These are phyloP conservation scores for Pythium aphanidermatum DNA, from an alignment of 352 stramenopile species.

Conservation along the genomic window DNA sequence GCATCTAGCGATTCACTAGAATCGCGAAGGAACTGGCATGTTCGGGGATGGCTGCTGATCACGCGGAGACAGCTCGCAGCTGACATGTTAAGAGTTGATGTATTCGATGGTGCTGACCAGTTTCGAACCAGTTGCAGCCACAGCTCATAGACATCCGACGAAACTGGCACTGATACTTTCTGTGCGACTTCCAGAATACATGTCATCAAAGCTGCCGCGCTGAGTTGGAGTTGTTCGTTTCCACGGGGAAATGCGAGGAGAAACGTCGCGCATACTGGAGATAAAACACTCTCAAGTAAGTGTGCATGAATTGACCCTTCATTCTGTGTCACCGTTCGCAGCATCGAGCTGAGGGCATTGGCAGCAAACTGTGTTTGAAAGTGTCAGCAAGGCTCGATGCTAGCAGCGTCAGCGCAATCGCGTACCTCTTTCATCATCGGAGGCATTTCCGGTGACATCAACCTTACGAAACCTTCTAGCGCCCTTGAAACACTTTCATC, in stretches of 20 bases:
- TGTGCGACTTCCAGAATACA: constrained; percentile 39
- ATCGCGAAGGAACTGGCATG: constrained; percentile 41
- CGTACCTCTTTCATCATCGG: constrained; percentile 34
- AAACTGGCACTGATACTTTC: constrained; percentile 22
- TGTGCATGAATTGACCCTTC: no score
- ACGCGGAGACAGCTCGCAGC: constrained; percentile 48
- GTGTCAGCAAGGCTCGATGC: no score
- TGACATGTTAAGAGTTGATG: constrained; percentile 26
- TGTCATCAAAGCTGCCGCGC: constrained; percentile 39
- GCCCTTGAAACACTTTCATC: not conserved
- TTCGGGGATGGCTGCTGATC: constrained; percentile 40
- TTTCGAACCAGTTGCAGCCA: constrained; percentile 59
- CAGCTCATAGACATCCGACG: constrained; percentile 39
- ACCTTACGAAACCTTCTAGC: constrained; percentile 22
- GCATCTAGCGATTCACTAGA: constrained; percentile 40
- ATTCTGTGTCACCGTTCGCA: no score
- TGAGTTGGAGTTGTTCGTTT: constrained; percentile 29
- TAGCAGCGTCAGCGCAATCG: no score
- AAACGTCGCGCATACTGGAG: constrained; percentile 26
- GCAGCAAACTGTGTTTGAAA: no score
- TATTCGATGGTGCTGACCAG: constrained; percentile 22
- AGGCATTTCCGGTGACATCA: constrained; percentile 57
- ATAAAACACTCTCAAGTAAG: constrained; percentile 28
- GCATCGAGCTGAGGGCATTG: no score
- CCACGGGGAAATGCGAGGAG: constrained; percentile 35